Conservation (phyloP, 352 stramenopile species). For the Globisporangium abappressorium region DNA sequence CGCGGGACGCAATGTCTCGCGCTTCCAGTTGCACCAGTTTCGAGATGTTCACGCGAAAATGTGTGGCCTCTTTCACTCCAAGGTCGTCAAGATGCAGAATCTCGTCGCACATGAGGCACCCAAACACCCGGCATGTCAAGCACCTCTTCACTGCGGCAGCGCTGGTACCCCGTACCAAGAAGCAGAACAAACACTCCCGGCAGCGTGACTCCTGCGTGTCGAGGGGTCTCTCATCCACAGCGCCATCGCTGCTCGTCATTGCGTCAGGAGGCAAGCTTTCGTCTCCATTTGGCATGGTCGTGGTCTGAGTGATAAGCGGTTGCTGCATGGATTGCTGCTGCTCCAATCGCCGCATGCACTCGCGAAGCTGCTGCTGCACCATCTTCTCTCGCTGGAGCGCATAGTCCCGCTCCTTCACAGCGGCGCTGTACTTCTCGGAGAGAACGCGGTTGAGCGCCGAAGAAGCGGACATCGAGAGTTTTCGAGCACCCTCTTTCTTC, state of each 20-base stretch:
- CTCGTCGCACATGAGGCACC: conserved; percentile 46
- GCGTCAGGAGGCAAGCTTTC: conserved; percentile 1
- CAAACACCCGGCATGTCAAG: conserved; percentile 39
- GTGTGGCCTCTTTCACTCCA: conserved; percentile 42
- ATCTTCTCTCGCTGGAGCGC: conserved; percentile 34
- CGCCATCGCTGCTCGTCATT: neutral
- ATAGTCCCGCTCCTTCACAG: conserved; percentile 40
- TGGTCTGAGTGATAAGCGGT: neutral
- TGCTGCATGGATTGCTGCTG: conserved; percentile 7
- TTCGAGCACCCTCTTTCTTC: conserved; percentile 7
- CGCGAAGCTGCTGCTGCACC: conserved; percentile 25
- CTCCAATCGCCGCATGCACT: conserved; percentile 22
- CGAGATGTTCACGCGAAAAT: conserved; percentile 42
- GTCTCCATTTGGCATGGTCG: neutral
- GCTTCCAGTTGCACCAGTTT: neutral
- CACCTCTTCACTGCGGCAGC: conserved; percentile 32
- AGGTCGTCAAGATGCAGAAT: conserved; percentile 60
- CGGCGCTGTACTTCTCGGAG: conserved; percentile 36
- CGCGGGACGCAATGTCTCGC: neutral
- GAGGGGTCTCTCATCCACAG: too few relatives aligned
- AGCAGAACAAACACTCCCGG: conserved; percentile 34
- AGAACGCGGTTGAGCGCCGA: conserved; percentile 39
- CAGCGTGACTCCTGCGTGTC: neutral
- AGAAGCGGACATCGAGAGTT: conserved; percentile 1
- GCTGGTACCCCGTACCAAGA: conserved; percentile 17